Evolutionary conservation across 2,329 filamentous ascomycete species (phyloP).

Genomic region (Epicoccum sorghinum): DNA sequence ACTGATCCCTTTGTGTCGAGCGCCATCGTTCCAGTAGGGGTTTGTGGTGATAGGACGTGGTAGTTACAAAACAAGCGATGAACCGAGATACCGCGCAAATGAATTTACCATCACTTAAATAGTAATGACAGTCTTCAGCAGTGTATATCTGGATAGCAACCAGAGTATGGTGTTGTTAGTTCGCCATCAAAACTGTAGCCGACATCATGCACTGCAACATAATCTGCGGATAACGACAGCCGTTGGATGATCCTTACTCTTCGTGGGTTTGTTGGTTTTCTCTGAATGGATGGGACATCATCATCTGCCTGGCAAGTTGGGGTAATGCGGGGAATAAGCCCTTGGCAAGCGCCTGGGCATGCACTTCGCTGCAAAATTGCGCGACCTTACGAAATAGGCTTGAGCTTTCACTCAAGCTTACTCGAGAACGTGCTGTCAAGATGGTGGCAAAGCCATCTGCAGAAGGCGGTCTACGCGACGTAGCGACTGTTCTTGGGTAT

Average conservation of each 20-base stretch:
- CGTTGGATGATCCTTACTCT: neutral
- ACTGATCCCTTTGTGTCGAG: constrained; percentile 2
- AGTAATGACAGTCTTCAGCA: neutral
- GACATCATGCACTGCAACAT: constrained; percentile 1
- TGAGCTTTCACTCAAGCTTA: neutral
- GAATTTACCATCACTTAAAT: neutral
- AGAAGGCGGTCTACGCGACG: too few relatives aligned
- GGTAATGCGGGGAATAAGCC: constrained; percentile 8
- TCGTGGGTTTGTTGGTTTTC: neutral
- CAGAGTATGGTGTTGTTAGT: neutral
- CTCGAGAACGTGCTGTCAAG: neutral
- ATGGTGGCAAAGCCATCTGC: too few relatives aligned
- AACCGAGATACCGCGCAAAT: too few relatives aligned
- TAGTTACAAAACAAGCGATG: too few relatives aligned
- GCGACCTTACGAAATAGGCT: neutral
- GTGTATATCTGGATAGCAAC: neutral
- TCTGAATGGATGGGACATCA: neutral
- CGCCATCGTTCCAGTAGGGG: neutral
- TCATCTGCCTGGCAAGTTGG: constrained; percentile 8
- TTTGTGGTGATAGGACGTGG: neutral
- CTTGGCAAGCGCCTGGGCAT: constrained; percentile 11
- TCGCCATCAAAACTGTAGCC: neutral
- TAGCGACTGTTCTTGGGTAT: too few relatives aligned
- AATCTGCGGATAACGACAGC: neutral
- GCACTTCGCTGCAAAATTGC: neutral